Base-by-base conservation (phyloP, 23 red algal species). In the Gracilaria domingensis region DNA sequence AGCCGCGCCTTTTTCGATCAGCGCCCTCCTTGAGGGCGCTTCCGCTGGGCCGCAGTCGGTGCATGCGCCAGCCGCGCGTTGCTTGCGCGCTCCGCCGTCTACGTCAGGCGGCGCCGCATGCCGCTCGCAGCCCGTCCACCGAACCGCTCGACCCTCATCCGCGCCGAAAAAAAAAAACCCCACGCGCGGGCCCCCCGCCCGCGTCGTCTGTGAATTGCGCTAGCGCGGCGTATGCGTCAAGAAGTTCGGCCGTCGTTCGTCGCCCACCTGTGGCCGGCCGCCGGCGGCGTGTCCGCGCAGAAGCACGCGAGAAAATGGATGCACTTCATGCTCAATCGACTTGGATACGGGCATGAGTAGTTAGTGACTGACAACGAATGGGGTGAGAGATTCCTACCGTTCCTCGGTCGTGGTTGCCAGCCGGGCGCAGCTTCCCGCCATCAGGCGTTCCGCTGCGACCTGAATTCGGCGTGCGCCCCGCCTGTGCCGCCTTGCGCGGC, bases 311-410 rank as follows among this genome's bases (percentile, higher is more conserved):
- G 71, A 9, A 71, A 54, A 50, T 62, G 0, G 87, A 90, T 30
- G 71, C 66, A 65, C 37, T 90, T 90, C 42, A 7, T 90, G 42
- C 74, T 90, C 54, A 90, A 90, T 26, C 34, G 87, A 90, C 87
- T 75, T 90, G 3, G 87, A 90, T 75, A 90, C 87, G 9, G 87
- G 87, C 71, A 90, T 90, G 87, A 51, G 51, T 6, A 81, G 74
- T 62, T 90, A 81, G 87, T 90, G 12, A 90, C 87, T 3, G 87
- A 90, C 55, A 74, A 90, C 35, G 87, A 90, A 18, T 90, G 87
- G 87, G 87, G 81, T 23, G 87, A 90, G 55, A 90, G 81, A 48
- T 57, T 58, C 36, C 81, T 14, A 66, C 76, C 3, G 51, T 71
- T 12, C 50, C 28, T 25, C 36, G 34, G 8, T 45, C 5, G 42